These are phyloP conservation scores for Hypoxylon sp. DNA, from an alignment of 2,329 filamentous ascomycete species.

Conservation along the genomic window DNA sequence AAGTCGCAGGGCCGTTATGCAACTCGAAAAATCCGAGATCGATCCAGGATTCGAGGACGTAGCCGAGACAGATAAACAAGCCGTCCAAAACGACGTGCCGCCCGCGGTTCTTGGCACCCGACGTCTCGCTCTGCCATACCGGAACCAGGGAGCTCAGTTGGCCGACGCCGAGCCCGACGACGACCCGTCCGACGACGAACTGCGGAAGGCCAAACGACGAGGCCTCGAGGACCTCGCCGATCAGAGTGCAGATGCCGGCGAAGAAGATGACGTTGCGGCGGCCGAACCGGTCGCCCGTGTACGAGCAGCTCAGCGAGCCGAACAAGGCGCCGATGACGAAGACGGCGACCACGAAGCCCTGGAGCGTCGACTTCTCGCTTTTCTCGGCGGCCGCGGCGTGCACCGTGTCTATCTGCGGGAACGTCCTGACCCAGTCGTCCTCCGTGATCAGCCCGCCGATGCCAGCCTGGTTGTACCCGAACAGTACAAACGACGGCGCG, in stretches of 20 bases:
- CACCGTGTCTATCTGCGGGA: conserved; percentile 56
- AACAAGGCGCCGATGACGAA: conserved; percentile 56
- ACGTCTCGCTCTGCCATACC: conserved; percentile 57
- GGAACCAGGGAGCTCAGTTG: conserved; percentile 57
- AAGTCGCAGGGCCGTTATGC: conserved; percentile 47
- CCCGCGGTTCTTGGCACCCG: conserved; percentile 58
- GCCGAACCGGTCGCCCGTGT: conserved; percentile 56
- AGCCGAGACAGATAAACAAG: conserved; percentile 54
- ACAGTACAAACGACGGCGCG: conserved; percentile 58
- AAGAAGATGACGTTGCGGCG: conserved; percentile 57
- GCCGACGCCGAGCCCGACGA: conserved; percentile 57
- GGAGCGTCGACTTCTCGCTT: conserved; percentile 53
- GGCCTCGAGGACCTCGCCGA: conserved; percentile 58
- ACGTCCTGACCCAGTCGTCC: conserved; percentile 53
- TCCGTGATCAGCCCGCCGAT: conserved; percentile 54
- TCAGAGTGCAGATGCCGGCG: conserved; percentile 55
- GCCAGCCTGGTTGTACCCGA: conserved; percentile 58
- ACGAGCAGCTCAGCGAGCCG: conserved; percentile 54
- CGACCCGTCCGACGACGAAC: conserved; percentile 57
- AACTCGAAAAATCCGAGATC: conserved; percentile 59
- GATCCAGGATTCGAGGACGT: conserved; percentile 59
- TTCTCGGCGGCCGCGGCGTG: conserved; percentile 51
- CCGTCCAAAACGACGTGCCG: conserved; percentile 56
- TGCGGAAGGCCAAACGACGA: conserved; percentile 56
- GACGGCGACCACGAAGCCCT: conserved; percentile 55